Evolutionary conservation across 192 early-diverging fungal species (phyloP), one percentile per base, ranked within the genome.

Genomic region (Backusella sp.): DNA sequence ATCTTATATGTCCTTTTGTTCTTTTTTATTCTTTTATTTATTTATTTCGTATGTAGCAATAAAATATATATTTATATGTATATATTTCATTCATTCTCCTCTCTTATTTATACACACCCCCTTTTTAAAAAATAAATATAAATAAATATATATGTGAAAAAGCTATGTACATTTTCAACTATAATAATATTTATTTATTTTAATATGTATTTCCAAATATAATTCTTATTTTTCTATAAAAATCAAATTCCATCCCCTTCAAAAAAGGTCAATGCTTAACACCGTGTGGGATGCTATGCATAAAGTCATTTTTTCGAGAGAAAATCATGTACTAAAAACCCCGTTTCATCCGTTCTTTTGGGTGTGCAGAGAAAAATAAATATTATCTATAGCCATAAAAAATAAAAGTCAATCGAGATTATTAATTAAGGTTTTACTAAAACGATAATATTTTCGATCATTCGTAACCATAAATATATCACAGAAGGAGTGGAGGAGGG

Each of bases 41-140:
- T 66, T 34, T 34, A 26, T 34, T 66, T 66, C 65, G 23, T 66
- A 66, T 66, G 23, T 66, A 66, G 23, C 15, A 66, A 66, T 32
- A 66, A 34, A 32, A 66, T 34, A 66, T 66, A 66, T 66, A 49
- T 49, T 49, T 49, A 49, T 49, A 49, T 66, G 32, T 66, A 66
- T 49, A 49, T 49, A 49, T 49, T 49, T 49, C 46, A 49, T 49
- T 49, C 46, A n/a, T 49, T 49, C 46, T 69, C 28, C 68, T 11
- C 68, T 36, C 68, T 69, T 69, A 17, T 36, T 14, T 1, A 30
- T 36, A 39, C 68, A 70, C 39, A n/a, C 34, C 35, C 23, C 23
- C 36, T 70, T 70, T 70, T 70, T 70, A 44, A 44, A 44, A 44
- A 17, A 8, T 70, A 70, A 30, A 69, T 69, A 30, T 36, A 36